A percentile compares a stretch with the other conserved stretches of the same genome.
These are phyloP conservation scores for Cutaneotrichosporon spelunceum DNA, from an alignment of 1,284 basidiomycete species.

Conservation along the genomic window DNA sequence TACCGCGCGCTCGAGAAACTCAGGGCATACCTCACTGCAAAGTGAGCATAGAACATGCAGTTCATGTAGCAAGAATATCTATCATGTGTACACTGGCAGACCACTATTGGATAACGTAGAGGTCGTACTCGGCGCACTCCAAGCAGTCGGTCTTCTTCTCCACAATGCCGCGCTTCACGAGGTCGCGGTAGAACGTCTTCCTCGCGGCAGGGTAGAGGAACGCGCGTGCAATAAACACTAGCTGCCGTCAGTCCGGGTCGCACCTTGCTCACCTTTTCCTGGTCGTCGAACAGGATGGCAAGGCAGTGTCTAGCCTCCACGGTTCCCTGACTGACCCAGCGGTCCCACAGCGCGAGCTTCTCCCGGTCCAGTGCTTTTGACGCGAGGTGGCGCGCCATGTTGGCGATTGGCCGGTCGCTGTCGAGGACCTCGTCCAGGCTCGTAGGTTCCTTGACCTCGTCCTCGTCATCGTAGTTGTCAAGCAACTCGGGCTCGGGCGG, in stretches of 20 bases:
- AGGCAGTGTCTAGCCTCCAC: conserved; percentile 16
- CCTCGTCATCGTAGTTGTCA: neutral
- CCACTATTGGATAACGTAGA: neutral
- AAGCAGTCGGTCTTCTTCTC: conserved; percentile 8
- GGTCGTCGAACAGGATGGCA: conserved; percentile 5
- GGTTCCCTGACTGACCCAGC: conserved; percentile 30
- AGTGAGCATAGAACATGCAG: neutral
- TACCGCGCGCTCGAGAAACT: conserved; percentile 83
- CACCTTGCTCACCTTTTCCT: conserved; percentile 9
- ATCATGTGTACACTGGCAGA: neutral
- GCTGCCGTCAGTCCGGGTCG: conserved; percentile 10
- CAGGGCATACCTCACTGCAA: conserved; percentile 59
- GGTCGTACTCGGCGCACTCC: neutral
- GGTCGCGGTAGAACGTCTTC: conserved; percentile 3
- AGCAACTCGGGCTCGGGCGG: conserved; percentile 1
- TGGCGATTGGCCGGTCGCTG: conserved; percentile 15
- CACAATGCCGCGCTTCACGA: conserved; percentile 7
- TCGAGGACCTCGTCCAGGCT: conserved; percentile 11
- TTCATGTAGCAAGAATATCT: neutral
- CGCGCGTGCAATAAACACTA: conserved; percentile 11
- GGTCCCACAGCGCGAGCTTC: conserved; percentile 36
- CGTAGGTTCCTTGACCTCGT: neutral
- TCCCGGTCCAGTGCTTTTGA: conserved; percentile 36
- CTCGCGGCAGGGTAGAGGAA: conserved; percentile 13
- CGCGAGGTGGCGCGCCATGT: conserved; percentile 28